Evolutionary conservation across 108 stramenopile species (phyloP), one percentile per base, ranked within the genome.

Genomic region (Cyclostephanos tholiformis): DNA sequence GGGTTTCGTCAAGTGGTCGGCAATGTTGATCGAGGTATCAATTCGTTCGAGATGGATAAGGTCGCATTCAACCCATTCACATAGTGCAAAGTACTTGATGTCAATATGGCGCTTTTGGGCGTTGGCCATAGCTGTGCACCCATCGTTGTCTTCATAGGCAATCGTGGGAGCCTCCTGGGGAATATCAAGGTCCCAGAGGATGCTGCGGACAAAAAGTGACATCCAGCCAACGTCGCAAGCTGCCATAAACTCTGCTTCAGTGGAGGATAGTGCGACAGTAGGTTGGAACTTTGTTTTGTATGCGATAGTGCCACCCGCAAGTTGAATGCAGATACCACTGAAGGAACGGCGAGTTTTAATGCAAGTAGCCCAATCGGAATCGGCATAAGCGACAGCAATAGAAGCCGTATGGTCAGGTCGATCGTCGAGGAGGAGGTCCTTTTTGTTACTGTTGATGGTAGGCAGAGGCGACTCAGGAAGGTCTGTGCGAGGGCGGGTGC

Each of bases 111-210:
- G 57, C 63, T 68, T 71, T 30, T 48, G 56, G 20, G 62, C 52
- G 35, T 69, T 68, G 5, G 57, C 65, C 55, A 76, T 68, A 0
- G 53, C 65, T 10, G 32, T 32, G 32, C 32, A 32, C 32, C 32
- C 32, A 4, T 32, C 32, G 4, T 32, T 32, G 32, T 32, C 32
- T 4, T 32, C 32, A 32, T 32, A 32, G 32, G 32, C 32, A 4
- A 32, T 32, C 3, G 32, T 32, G 32, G 32, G 3, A 4, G 32
- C 32, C 32, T 32, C 32, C 32, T 32, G 32, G 2, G 55, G 69
- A 46, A 72, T 67, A 30, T 57, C 75, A 29, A 84, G 69, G 16
- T 84, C 78, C n/a, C 48, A 75, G 10, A 79, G 23, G 19, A 84
- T 84, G n/a, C 62, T 66, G 9, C 59, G 51, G 12, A 84, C 4